These are phyloP conservation scores for Candida germanica DNA, from an alignment of 805 yeast species.

Conservation along the genomic window DNA sequence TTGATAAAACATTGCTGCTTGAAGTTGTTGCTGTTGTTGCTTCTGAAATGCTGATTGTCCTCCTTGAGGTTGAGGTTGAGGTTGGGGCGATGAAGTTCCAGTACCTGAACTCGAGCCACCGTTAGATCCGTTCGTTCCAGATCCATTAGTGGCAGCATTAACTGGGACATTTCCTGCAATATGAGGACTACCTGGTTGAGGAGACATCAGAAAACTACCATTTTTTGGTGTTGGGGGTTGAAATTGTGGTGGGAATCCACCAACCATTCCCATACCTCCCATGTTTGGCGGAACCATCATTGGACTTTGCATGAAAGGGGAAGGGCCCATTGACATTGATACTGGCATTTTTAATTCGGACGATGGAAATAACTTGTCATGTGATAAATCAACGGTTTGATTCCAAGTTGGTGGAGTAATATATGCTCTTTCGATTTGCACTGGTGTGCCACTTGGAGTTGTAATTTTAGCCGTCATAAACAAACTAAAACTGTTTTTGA, in stretches of 20 bases:
- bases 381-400: slow-evolving; percentile 54
- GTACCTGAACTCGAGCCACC: too few species aligned
- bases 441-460: slow-evolving; percentile 18
- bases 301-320: slow-evolving; percentile 33
- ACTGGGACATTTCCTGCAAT: slow-evolving; percentile 15
- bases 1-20: slow-evolving; percentile 38
- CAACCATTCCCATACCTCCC: neutral
- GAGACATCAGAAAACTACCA: slow-evolving; percentile 18
- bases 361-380: slow-evolving; percentile 50
- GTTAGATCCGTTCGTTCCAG: too few species aligned
- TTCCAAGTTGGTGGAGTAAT: slow-evolving; percentile 79
- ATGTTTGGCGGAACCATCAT: slow-evolving; percentile 22
- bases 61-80: slow-evolving; percentile 7
- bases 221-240: slow-evolving; percentile 1
- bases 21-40: slow-evolving; percentile 34
- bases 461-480: slow-evolving; percentile 44
- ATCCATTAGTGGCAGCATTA: slow-evolving; percentile 12
- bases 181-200: slow-evolving; percentile 23
- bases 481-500: slow-evolving; percentile 49
- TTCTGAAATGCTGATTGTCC: slow-evolving; percentile 21
- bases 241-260: slow-evolving; percentile 5
- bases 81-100: too few species aligned
- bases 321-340: slow-evolving; percentile 18
- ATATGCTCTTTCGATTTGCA: slow-evolving; percentile 58
- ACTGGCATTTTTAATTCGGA: slow-evolving; percentile 16